Conservation (phyloP, 202 grass and related monocot species). For the Setaria italica region DNA sequence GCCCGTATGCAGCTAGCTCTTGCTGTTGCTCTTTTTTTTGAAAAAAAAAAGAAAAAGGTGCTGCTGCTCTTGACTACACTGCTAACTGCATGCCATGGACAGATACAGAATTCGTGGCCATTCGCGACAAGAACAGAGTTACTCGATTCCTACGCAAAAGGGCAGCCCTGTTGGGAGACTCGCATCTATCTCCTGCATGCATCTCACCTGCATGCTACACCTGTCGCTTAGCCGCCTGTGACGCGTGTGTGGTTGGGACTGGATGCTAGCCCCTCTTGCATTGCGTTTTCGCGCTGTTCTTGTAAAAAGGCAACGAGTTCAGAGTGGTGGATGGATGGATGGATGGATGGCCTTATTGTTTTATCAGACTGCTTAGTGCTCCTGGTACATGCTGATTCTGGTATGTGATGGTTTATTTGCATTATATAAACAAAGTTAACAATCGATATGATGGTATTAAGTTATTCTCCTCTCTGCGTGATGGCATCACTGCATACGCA, state of each 20-base stretch:
- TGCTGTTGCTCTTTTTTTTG: too few species aligned
- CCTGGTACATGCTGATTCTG: slow-evolving; percentile 23
- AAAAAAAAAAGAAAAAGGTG: too few species aligned
- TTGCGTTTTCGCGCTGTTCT: neutral
- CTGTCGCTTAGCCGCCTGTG: neutral
- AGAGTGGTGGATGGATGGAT: neutral
- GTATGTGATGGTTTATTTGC: neutral
- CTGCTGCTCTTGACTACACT: neutral
- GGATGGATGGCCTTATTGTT: neutral
- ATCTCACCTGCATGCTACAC: neutral
- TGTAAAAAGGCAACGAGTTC: neutral
- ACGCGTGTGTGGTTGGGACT: neutral
- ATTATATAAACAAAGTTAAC: neutral
- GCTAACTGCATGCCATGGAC: neutral
- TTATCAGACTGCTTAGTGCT: neutral
- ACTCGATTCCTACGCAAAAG: slow-evolving; percentile 1
- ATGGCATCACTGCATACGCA: slow-evolving; percentile 54
- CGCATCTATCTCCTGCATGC: neutral
- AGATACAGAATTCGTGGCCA: neutral
- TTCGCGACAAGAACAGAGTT: neutral
- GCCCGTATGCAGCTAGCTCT: neutral
- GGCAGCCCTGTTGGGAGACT: neutral
- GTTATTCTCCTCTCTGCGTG: slow-evolving; percentile 14
- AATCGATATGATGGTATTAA: neutral
- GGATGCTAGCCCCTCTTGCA: neutral